Evolutionary conservation across 1,284 basidiomycete genomes (phyloP), one percentile per base, ranked within the genome.

Genomic region (Naganishia sp.): DNA sequence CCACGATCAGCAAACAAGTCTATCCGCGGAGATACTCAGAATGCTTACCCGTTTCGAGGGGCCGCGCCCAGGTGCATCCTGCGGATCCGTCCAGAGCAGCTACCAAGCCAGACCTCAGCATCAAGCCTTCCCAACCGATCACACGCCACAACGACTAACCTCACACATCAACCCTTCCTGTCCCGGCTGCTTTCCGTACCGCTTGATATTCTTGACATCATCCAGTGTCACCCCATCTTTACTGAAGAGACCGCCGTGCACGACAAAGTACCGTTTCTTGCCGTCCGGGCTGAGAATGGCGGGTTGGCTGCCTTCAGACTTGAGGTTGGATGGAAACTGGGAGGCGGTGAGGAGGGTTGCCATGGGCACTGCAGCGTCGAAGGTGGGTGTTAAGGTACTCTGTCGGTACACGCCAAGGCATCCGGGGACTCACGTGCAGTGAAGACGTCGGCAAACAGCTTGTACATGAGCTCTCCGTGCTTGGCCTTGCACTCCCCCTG

Each of bases 161-260:
- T 84, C 84, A 75, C 92, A 94, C 91, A 99, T 98, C 62, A 99
- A 81, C 1, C 96, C 96, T 73, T 93, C 91, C 71, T 92, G 90
- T 41, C 94, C 94, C 13, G 96, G 96, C 79, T 99, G 94, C 68
- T 85, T 84, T 31, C 92, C 91, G 71, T 93, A 86, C 65, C 94
- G 87, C 68, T 90, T 86, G 69, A 99, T 88, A 76, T 90, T 90
- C 45, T 87, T 85, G 71, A 99, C 88, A 68, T 98, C 94, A 32
- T 96, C 93, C 31, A 99, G 82, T 5, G 90, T 92, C 11, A 99
- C 92, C 49, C 86, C 89, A 75, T 99, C 96, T 75, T 90, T 90
- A 79, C 91, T 93, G 82, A 98, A 98, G 15, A 98, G 84, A 13
- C 96, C 96, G 31, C 94, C 94, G 75, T 99, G 96, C 3, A 96